Base-by-base conservation (phyloP, 1,284 basidiomycete genomes). In the Ceratobasidium theobromae region DNA sequence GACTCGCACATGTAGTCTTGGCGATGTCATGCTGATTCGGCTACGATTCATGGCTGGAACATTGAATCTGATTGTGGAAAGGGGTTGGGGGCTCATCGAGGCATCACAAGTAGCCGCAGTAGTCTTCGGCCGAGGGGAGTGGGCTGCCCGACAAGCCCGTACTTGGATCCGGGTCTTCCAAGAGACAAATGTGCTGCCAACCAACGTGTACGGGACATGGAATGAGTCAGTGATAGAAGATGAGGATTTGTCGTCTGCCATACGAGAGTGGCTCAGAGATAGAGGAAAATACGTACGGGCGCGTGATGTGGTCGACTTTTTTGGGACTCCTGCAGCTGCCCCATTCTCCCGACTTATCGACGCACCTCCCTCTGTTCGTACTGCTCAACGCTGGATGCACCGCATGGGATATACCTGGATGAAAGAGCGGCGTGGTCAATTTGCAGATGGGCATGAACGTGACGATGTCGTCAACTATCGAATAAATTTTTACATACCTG, bases 381-480 rank as follows among this genome's bases (percentile, higher is more conserved):
- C 53, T 18, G 53, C 53, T 25, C 53, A 54, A 27, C n/a, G 18
- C 9, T 54, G 53, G 53, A 54, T 54, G 53, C 53, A 38, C 18
- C 14, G 4, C 4, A 8, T 60, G n/a, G 57, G 57, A 2, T 60
- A 46, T n/a, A 33, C 30, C 16, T 60, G 57, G 57, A 33, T 8
- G 18, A 60, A 16, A 21, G 57, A 60, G 32, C 43, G 21, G 35
- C 45, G 25, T 6, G 30, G 27, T 28, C 45, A 49, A 32, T 60
- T 48, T 60, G 57, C 30, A 2, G 57, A 60, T 49, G 57, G 57
- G 27, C 57, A 60, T 33, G 35, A 57, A 43, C 60, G 51, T 5
- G 52, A 43, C n/a, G 60, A 69, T 69, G 68, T 69, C 2, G 46
- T 53, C 8, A 23, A 57, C 21, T 68, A 68, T 52, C 38, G 45